A percentile compares a stretch with the other conserved stretches of the same genome.
Conservation (phyloP, 345 rosid genomes). For the Lepidium sativum region DNA sequence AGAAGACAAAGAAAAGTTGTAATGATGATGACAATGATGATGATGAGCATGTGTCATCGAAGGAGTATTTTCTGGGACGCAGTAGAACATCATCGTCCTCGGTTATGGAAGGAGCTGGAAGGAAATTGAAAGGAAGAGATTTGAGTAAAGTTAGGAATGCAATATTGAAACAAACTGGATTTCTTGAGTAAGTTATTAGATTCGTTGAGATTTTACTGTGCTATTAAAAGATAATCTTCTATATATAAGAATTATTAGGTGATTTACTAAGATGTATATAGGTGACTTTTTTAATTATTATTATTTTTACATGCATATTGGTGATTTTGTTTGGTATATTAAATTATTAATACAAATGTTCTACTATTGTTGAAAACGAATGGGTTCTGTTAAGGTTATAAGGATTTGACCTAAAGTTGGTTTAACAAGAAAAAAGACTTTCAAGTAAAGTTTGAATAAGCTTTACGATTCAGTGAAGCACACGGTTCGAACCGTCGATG, state of each 20-base stretch:
- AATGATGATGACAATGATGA: conserved; percentile 20
- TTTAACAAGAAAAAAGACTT: conserved; percentile 6
- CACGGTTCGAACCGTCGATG: conserved; percentile 19
- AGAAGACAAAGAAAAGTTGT: conserved; percentile 25
- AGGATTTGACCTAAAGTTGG: neutral
- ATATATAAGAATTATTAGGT: too few relatives aligned
- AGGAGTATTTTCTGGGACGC: conserved; percentile 58
- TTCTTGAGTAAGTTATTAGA: conserved; percentile 41
- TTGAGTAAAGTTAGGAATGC: conserved; percentile 73
- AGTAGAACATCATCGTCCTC: conserved; percentile 58
- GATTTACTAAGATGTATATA: neutral
- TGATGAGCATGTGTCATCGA: conserved; percentile 52
- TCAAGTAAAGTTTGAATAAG: neutral
- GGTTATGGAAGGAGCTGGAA: conserved; percentile 76
- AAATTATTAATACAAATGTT: neutral
- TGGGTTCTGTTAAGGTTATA: too few relatives aligned
- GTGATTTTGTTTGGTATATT: neutral
- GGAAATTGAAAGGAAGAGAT: conserved; percentile 82
- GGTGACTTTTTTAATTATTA: too few relatives aligned
- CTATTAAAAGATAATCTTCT: too few relatives aligned
- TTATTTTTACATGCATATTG: too few relatives aligned
- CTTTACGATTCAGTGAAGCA: conserved; percentile 4
- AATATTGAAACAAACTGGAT: conserved; percentile 68
- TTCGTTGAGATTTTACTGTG: neutral
- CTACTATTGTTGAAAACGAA: neutral